These are phyloP conservation scores for Penicillium bialowiezense DNA, from an alignment of 495 filamentous ascomycete species.

Conservation along the genomic window DNA sequence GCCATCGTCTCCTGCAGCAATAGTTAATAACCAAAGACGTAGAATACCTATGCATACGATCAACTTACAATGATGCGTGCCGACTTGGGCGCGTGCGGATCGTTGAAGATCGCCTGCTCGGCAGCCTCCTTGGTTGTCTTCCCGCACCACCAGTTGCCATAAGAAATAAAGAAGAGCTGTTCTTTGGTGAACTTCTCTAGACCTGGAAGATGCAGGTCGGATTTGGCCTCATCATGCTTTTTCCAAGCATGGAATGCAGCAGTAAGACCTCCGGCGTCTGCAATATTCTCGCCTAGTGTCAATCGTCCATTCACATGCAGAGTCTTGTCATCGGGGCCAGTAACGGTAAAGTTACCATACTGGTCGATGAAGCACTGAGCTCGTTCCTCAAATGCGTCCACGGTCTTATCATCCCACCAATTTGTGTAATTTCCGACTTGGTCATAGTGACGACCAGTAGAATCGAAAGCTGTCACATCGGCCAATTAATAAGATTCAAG, in stretches of 20 bases:
- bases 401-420: slow-evolving; percentile 69
- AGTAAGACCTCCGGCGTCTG: slow-evolving; percentile 68
- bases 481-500: no score
- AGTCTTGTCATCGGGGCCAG: slow-evolving; percentile 49
- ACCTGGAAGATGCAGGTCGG: slow-evolving; percentile 60
- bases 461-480: slow-evolving; percentile 73
- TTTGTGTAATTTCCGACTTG: slow-evolving; percentile 62
- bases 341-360: slow-evolving; percentile 61
- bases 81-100: slow-evolving; percentile 62
- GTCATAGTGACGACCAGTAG: slow-evolving; percentile 64
- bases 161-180: slow-evolving; percentile 71
- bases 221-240: slow-evolving; percentile 47
- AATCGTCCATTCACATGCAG: slow-evolving; percentile 66
- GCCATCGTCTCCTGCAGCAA: slow-evolving; percentile 53
- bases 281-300: slow-evolving; percentile 74
- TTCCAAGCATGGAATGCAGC: slow-evolving; percentile 69
- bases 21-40: slow-evolving; percentile 11
- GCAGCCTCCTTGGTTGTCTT: slow-evolving; percentile 58
- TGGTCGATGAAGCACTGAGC: slow-evolving; percentile 71
- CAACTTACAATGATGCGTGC: slow-evolving; percentile 55
- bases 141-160: slow-evolving; percentile 66
- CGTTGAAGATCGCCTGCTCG: slow-evolving; percentile 54
- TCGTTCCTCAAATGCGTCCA: slow-evolving; percentile 59
- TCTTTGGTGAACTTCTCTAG: slow-evolving; percentile 63
- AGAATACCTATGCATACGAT: background rate